phyloP scores from a whole-genome alignment of 768 basidiomycete genomes.

The Piloderma croceum region DNA sequence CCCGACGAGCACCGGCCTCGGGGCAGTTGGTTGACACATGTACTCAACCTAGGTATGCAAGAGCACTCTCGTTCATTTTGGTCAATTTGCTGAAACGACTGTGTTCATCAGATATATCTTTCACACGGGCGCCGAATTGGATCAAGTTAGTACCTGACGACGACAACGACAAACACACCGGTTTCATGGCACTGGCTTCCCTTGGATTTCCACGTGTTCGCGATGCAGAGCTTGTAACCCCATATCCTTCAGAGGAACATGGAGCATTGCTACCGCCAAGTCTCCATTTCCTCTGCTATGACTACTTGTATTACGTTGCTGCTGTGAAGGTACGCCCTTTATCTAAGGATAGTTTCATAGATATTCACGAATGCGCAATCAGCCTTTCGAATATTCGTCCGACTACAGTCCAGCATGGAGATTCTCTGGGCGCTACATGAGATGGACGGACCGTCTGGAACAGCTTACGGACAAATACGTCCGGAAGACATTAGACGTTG shows the following conservation, averaged over 20 bases:
- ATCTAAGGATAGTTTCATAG: background rate
- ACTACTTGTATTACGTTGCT: constrained; percentile 22
- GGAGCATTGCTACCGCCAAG: constrained; percentile 16
- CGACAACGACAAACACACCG: constrained; percentile 16
- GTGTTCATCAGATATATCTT: constrained; percentile 19
- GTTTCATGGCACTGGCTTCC: constrained; percentile 21
- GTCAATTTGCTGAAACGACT: background rate
- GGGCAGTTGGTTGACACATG: constrained; percentile 9
- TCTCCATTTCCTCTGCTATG: constrained; percentile 21
- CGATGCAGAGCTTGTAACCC: constrained; percentile 3
- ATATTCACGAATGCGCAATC: background rate
- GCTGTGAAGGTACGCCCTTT: constrained; percentile 11
- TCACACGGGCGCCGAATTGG: constrained; percentile 19
- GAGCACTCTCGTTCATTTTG: no score
- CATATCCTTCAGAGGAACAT: constrained; percentile 15
- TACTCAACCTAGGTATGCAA: constrained; percentile 16
- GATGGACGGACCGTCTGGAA: constrained; percentile 21
- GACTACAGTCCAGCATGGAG: constrained; percentile 31
- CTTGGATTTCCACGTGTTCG: constrained; percentile 19
- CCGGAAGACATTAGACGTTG: constrained; percentile 11
- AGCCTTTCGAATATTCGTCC: constrained; percentile 24
- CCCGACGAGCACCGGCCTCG: constrained; percentile 12
- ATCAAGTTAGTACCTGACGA: constrained; percentile 14
- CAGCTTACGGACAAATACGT: constrained; percentile 20
- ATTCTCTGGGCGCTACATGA: constrained; percentile 25